Conservation (phyloP, 2,329 filamentous ascomycete species). For the Nannizzia gypsea region DNA sequence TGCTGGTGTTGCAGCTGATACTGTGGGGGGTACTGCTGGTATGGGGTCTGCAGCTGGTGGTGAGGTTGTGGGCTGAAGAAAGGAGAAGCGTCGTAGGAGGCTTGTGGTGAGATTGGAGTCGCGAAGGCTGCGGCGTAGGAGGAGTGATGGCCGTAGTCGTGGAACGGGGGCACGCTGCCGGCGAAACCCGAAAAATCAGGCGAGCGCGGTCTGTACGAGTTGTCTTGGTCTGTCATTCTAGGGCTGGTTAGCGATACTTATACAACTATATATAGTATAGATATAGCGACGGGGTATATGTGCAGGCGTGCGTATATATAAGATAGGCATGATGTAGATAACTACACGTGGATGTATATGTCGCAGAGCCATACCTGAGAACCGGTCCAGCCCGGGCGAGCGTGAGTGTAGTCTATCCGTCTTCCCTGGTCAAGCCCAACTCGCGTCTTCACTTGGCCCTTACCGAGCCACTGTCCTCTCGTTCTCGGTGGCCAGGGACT, state of each 20-base stretch:
- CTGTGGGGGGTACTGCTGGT: slow-evolving; percentile 11
- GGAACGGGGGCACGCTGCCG: slow-evolving; percentile 28
- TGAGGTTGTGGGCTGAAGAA: slow-evolving; percentile 32
- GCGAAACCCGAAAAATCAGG: slow-evolving; percentile 39
- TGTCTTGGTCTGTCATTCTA: slow-evolving; percentile 36
- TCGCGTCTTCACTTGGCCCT: background rate
- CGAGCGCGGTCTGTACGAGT: slow-evolving; percentile 37
- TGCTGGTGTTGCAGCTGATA: slow-evolving; percentile 17
- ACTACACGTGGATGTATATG: background rate
- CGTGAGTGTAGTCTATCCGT: background rate
- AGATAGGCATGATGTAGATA: too few species aligned
- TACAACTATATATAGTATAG: background rate
- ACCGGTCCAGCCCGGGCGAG: background rate
- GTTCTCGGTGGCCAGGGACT: background rate
- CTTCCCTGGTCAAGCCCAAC: too few species aligned
- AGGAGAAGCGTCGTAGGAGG: slow-evolving; percentile 37
- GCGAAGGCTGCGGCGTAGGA: slow-evolving; percentile 18
- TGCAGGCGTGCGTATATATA: background rate
- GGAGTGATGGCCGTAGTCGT: slow-evolving; percentile 21
- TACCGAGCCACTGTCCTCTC: background rate
- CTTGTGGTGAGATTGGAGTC: slow-evolving; percentile 27
- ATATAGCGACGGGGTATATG: background rate
- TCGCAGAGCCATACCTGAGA: background rate
- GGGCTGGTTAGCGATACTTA: slow-evolving; percentile 4
- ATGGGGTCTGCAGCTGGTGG: slow-evolving; percentile 12